Conservation (phyloP, 768 basidiomycete species). For the Mrakia gelida region DNA sequence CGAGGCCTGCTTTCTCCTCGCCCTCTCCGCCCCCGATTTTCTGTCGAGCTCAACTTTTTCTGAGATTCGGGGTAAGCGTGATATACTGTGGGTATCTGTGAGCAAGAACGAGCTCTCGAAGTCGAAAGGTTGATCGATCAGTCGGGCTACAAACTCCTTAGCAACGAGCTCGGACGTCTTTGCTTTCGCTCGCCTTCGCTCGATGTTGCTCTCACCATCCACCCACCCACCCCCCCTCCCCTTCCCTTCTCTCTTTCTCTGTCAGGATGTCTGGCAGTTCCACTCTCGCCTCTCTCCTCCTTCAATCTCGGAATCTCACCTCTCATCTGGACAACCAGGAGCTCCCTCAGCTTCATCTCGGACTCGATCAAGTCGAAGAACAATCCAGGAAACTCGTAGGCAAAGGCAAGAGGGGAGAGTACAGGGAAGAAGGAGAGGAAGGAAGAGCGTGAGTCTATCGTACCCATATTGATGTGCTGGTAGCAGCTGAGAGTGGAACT, state of each 20-base stretch:
- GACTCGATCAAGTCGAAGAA: conserved; percentile 90
- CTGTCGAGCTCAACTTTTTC: no score
- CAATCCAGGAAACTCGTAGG: conserved; percentile 71
- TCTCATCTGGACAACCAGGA: conserved; percentile 73
- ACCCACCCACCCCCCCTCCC: not conserved
- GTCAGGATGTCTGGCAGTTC: conserved; percentile 11
- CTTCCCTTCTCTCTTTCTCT: not conserved
- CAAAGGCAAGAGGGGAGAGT: conserved; percentile 29
- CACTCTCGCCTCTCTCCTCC: conserved; percentile 25
- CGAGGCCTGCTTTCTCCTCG: no score
- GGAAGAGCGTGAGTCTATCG: conserved; percentile 31
- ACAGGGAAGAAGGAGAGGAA: conserved; percentile 32
- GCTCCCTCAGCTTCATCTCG: conserved; percentile 79
- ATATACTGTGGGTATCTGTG: no score
- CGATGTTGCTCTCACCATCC: not conserved
- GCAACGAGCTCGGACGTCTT: no score
- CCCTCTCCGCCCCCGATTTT: no score
- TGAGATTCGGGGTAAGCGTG: no score
- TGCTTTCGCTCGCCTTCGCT: not conserved
- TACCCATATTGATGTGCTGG: not conserved
- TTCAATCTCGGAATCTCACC: conserved; percentile 24
- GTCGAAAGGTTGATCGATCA: no score
- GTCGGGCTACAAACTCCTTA: no score
- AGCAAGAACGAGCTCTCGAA: no score
- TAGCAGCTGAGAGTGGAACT: no score